phyloP scores from a whole-genome alignment of 169 alveolate genomes.

The Plasmodium inui region DNA sequence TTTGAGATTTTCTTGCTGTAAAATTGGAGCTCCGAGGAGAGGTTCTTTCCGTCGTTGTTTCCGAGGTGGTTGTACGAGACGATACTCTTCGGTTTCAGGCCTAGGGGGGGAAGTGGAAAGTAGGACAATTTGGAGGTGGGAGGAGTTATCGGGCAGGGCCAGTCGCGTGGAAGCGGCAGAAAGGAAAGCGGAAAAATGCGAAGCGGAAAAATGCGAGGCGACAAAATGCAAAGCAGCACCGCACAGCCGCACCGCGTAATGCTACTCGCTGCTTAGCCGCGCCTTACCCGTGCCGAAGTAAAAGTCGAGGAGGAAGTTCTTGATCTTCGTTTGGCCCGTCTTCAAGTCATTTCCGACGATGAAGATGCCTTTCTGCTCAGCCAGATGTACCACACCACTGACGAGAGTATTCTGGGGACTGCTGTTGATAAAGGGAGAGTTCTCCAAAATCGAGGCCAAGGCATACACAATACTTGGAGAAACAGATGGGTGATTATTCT shows the following conservation, averaged over 20 bases:
- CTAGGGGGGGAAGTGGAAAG: conserved; percentile 82
- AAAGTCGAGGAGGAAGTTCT: conserved; percentile 90
- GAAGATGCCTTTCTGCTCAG: conserved; percentile 86
- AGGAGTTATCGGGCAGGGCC: not conserved
- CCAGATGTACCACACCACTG: conserved; percentile 88
- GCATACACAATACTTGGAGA: conserved; percentile 91
- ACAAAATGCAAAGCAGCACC: too few species aligned
- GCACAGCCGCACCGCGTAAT: too few species aligned
- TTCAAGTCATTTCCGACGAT: conserved; percentile 94
- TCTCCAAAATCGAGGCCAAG: conserved; percentile 90
- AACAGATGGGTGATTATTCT: conserved; percentile 84
- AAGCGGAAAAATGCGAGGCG: too few species aligned
- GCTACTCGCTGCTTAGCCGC: not conserved
- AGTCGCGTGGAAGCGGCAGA: too few species aligned
- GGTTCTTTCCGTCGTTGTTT: conserved; percentile 93
- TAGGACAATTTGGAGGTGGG: not conserved
- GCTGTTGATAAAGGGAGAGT: conserved; percentile 91
- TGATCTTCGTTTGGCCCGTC: conserved; percentile 93
- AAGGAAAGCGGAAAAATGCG: too few species aligned
- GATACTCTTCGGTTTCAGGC: conserved; percentile 90
- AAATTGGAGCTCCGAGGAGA: conserved; percentile 88
- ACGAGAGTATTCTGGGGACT: conserved; percentile 93
- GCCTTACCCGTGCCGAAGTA: conserved; percentile 69
- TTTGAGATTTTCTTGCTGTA: conserved; percentile 91
- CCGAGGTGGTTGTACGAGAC: conserved; percentile 94